Conservation (phyloP, 495 filamentous ascomycete species). For the Xylaria palmicola region DNA sequence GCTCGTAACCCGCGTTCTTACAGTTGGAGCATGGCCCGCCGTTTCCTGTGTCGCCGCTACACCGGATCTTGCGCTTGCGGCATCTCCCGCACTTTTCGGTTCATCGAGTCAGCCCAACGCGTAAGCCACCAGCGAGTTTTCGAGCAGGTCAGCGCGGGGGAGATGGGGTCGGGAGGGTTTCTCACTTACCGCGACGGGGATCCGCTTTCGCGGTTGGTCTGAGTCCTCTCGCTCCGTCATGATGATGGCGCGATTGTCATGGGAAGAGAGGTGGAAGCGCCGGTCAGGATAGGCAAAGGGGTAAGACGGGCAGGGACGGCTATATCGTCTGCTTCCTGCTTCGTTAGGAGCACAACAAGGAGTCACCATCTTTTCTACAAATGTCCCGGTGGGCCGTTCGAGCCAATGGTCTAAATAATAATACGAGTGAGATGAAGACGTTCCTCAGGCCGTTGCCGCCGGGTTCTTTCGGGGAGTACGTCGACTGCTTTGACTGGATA, state of each 20-base stretch:
- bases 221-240: conserved; percentile 45
- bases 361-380: conserved; percentile 39
- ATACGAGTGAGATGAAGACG: conserved; percentile 23
- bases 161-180: not conserved
- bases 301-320: conserved; percentile 38
- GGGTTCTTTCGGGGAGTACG: conserved; percentile 28
- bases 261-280: conserved; percentile 33
- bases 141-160: not conserved
- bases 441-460: conserved; percentile 12
- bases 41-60: conserved; percentile 80
- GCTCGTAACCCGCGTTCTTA: conserved; percentile 64
- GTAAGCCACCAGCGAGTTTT: not conserved
- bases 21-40: conserved; percentile 81
- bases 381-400: not conserved
- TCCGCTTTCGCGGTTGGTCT: conserved; percentile 56
- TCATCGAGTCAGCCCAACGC: not conserved
- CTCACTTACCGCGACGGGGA: conserved; percentile 65
- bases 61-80: conserved; percentile 93
- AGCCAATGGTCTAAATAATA: conserved; percentile 8
- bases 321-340: conserved; percentile 40
- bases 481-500: conserved; percentile 24
- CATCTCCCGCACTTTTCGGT: conserved; percentile 76
- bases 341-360: conserved; percentile 37
- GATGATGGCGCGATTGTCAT: conserved; percentile 32
- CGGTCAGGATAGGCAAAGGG: conserved; percentile 35